phyloP scores from a whole-genome alignment of 345 rosid species.

The Eucalyptus rudis region DNA sequence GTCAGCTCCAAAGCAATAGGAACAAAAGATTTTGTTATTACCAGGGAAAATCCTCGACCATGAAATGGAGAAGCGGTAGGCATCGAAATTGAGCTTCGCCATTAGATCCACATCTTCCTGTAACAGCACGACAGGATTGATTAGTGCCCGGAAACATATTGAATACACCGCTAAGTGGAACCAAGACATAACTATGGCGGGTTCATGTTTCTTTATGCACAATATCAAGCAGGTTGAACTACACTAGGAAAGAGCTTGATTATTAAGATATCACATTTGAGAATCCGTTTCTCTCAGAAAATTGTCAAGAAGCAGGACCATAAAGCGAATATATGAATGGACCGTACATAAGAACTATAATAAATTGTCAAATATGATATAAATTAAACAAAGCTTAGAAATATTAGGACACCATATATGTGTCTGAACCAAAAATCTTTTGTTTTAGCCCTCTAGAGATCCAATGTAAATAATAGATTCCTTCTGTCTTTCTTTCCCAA shows the following conservation, averaged over 20 bases:
- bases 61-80: constrained; percentile 92
- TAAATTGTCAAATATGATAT: neutral
- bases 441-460: neutral
- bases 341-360: neutral
- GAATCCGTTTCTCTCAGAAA: neutral
- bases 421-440: neutral
- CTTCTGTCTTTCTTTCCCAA: neutral
- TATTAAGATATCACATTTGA: neutral
- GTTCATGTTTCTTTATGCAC: neutral
- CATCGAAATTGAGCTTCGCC: constrained; percentile 74
- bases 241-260: neutral
- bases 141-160: neutral
- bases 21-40: neutral
- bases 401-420: neutral
- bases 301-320: neutral
- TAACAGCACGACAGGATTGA: neutral
- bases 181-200: neutral
- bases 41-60: constrained; percentile 99
- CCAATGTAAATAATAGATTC: neutral
- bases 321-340: neutral
- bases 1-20: neutral
- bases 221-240: neutral
- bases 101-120: constrained; percentile 85
- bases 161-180: neutral
- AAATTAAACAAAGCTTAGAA: neutral